Base-by-base conservation (phyloP, 1,284 basidiomycete species). In the Fomitopsis palustris region DNA sequence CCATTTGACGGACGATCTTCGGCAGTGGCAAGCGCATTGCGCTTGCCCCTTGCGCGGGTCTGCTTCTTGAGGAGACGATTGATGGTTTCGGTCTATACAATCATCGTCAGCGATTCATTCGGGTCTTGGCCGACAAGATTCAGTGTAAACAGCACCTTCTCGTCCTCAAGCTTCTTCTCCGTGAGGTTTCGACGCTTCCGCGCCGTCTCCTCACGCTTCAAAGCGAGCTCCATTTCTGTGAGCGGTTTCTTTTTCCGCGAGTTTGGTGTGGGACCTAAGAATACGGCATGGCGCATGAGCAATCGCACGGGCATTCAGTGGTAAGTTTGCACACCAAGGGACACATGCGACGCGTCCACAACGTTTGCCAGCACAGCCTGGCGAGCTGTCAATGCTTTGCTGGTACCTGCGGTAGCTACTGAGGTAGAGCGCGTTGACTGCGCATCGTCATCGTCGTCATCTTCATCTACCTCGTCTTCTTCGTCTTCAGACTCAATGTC, bases 131-230 rank as follows among this genome's bases (percentile, higher is more conserved):
- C 9, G 31, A 10, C 14, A 29, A 6, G 21, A 49, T 10, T 19
- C 4, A 54, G n/a, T 17, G n/a, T 19, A 51, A 55, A 12, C 70
- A 75, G 42, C 60, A 88, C 93, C 83, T 96, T 96, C 72, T 96
- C 94, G 67, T 96, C 94, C 70, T 96, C 92, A 21, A 95, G 78
- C 72, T 92, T 93, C 79, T 95, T 95, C 73, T 95, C 94, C 19
- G 85, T 88, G 61, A 95, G 78, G 65, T 95, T 91, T 68, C 87
- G 91, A 49, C 94, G 81, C 70, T 94, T 91, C 33, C 93, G 80
- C 0, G 93, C 92, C 0, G 88, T 93, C 74, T 96, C 94, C 70
- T 94, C 92, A 31, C 91, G 80, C 53, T 89, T 83, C 17, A 95
- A 78, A 0, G 90, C 87, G 1, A 93, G 78, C 72, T 96, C 94